Evolutionary conservation across 78 protist genomes (phyloP), one percentile per base, ranked within the genome.

Genomic region (Dictyostelium purpureum): DNA sequence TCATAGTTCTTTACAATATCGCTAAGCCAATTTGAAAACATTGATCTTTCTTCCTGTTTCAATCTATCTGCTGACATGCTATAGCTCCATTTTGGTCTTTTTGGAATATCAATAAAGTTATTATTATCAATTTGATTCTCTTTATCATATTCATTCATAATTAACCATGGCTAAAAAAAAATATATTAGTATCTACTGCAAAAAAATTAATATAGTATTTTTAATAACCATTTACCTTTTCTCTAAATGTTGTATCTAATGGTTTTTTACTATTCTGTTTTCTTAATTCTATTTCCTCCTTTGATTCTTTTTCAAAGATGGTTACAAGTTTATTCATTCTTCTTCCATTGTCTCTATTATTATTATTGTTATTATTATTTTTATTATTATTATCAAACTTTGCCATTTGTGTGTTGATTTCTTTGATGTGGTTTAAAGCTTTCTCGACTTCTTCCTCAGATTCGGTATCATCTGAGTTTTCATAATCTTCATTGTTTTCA

Each of bases 21-120:
- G 12, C 61, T 51, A 28, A 94, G n/a, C 95, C 95, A 96, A 2
- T 24, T 12, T 1, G 35, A 7, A 19, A 96, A 96, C 77, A 42
- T 49, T 14, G 31, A 37, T 49, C 54, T 76, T 77, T 96, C 97
- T 4, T 51, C 14, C 33, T 54, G 37, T 42, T 87, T 96, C 16
- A 94, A 73, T 56, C 88, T 51, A 2, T 91, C 89, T 14, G 31
- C 31, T 19, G 83, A 47, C 94, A 88, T 61, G 11, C 28, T 45
- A n/a, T 52, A 88, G 4, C n/a, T 26, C 97, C 97, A 95, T 16
- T 42, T 26, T 4, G 96, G 96, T 35, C 97, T 49, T 6, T 83
- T 80, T 31, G 97, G 97, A 33, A 95, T 94, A 77, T 75, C 95
- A 33, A 94, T 89, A 37, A 52, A 76, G 10, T n/a, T 65, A 24